Base-by-base conservation (phyloP, 306 rosid genomes). In the Trifolium repens region DNA sequence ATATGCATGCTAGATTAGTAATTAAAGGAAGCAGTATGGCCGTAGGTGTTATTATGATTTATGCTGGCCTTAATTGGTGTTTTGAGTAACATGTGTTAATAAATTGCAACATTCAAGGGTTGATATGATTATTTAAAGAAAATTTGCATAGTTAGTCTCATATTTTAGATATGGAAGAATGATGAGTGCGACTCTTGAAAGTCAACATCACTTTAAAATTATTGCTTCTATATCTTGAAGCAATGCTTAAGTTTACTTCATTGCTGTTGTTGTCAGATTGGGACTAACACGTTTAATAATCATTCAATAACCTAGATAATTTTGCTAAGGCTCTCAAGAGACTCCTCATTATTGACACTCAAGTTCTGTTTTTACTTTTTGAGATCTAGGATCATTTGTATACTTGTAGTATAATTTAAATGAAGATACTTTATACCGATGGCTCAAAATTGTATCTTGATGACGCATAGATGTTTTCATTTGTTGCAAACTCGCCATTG, bases 71-170 rank as follows among this genome's bases (percentile, higher is more conserved):
- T 68, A 14, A 47, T 58, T 50, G 75, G 53, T 49, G 22, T 72
- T 42, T 3, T 42, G 47, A 42, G 47, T 9, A 10, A 42, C 2
- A 42, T 9, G 11, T 42, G 11, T 42, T 42, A 9, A 42, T 13
- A 9, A 9, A 9, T 42, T 0, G 47, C 10, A 42, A 42, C 47
- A 9, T 76, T 32, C 53, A 69, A 34, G 43, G 43, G 46, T 67
- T 17, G n/a, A 69, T 67, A 63, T 47, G 61, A 77, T 69, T 42
- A 66, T 61, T 64, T 22, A 71, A 70, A 75, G 68, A 69, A 62
- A 40, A 11, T 70, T 50, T 64, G n/a, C 26, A 53, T 53, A 53
- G 10, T 53, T 53, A 53, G 27, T 16, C 11, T 53, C 59, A 53
- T 16, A 16, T 16, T 53, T 16, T 53, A 53, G 12, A 53, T 7